Evolutionary conservation across 371 early-diverging fungal species (phyloP).

Genomic region (Syncephalastrum monosporum): DNA sequence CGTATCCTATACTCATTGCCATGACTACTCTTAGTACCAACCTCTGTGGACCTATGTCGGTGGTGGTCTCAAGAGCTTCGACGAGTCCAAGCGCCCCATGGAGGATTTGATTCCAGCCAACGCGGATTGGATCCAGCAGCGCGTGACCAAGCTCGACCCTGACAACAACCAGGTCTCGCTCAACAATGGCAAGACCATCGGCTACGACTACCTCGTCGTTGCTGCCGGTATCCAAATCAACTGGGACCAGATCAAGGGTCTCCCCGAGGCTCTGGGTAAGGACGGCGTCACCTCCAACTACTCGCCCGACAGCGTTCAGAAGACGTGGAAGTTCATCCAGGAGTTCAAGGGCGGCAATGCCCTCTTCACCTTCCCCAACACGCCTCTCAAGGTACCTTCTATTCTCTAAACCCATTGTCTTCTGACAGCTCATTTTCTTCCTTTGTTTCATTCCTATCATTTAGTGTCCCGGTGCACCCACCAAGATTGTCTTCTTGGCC

Average conservation of each 20-base stretch:
- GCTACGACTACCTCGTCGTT: constrained; percentile 87
- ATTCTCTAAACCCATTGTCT: neutral
- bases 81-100: constrained; percentile 69
- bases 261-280: constrained; percentile 75
- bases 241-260: constrained; percentile 79
- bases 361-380: constrained; percentile 87
- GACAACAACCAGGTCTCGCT: constrained; percentile 66
- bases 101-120: constrained; percentile 66
- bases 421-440: neutral
- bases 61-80: constrained; percentile 79
- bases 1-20: neutral
- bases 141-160: constrained; percentile 70
- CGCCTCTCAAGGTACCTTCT: constrained; percentile 71
- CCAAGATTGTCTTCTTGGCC: constrained; percentile 88
- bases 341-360: constrained; percentile 82
- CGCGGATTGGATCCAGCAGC: constrained; percentile 77
- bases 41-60: constrained; percentile 91
- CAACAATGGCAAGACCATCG: constrained; percentile 64
- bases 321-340: constrained; percentile 73
- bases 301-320: constrained; percentile 70
- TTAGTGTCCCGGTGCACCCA: constrained; percentile 87
- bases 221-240: constrained; percentile 84
- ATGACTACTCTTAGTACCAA: constrained; percentile 61
- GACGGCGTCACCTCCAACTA: constrained; percentile 86
- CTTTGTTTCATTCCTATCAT: neutral